Evolutionary conservation across 1,284 basidiomycete species (phyloP).

Genomic region (Microbotryum intermedium): DNA sequence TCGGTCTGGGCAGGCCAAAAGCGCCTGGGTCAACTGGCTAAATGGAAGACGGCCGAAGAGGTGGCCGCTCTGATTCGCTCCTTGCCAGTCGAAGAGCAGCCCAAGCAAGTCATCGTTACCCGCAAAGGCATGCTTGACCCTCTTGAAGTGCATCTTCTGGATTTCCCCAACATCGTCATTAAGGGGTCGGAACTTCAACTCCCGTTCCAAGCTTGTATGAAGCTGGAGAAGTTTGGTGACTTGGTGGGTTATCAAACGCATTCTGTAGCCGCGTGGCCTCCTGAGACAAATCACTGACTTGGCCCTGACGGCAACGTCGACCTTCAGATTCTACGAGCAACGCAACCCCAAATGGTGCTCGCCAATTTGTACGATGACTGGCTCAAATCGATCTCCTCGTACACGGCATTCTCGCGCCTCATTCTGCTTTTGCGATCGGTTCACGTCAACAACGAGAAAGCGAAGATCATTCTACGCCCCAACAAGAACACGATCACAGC

Average conservation of each 20-base stretch:
- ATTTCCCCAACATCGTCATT: conserved; percentile 99
- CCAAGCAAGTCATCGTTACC: conserved; percentile 98
- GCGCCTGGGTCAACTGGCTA: conserved; percentile 96
- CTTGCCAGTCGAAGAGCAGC: conserved; percentile 96
- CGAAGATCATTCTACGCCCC: conserved; percentile 55
- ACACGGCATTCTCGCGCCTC: conserved; percentile 96
- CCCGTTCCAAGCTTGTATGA: conserved; percentile 99
- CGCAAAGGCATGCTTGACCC: conserved; percentile 92
- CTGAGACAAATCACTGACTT: conserved; percentile 48
- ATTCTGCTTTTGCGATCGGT: conserved; percentile 91
- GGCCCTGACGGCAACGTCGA: conserved; percentile 5
- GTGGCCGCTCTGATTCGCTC: conserved; percentile 95
- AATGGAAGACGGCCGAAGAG: conserved; percentile 99
- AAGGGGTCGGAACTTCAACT: conserved; percentile 97
- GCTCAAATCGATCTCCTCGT: conserved; percentile 97
- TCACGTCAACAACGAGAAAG: conserved; percentile 99
- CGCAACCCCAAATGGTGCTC: conserved; percentile 97
- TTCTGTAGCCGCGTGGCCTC: conserved; percentile 41
- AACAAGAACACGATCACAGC: conserved; percentile 79
- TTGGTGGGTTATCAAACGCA: conserved; percentile 46
- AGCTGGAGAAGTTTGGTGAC: conserved; percentile 99
- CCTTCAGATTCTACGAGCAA: conserved; percentile 55
- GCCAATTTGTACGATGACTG: conserved; percentile 99
- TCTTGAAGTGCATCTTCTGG: conserved; percentile 88
- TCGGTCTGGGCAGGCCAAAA: conserved; percentile 99